Evolutionary conservation across 2,329 filamentous ascomycete species (phyloP).

Genomic region (Epichloe gansuensis): DNA sequence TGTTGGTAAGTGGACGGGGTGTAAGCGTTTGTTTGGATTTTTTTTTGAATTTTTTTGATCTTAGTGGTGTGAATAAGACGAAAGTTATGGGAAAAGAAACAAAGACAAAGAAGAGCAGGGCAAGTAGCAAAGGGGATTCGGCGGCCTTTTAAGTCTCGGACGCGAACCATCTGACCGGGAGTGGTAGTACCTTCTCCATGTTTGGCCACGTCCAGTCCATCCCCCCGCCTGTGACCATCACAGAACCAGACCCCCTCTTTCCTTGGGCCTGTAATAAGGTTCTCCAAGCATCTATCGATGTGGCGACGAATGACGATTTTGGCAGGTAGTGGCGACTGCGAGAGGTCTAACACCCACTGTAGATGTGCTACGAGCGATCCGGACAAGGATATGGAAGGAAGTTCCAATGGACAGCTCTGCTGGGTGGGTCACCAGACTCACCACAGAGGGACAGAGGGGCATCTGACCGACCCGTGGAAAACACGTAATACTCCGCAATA

Average conservation of each 20-base stretch:
- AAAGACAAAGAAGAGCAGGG: neutral
- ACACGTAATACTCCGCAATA: no score
- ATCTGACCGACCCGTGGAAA: neutral
- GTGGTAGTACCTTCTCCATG: neutral
- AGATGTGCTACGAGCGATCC: neutral
- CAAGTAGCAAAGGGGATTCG: neutral
- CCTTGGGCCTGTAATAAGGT: neutral
- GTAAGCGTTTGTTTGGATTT: neutral
- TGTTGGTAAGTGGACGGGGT: neutral
- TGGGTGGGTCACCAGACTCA: neutral
- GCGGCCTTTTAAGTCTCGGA: slow-evolving; percentile 1
- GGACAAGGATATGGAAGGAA: neutral
- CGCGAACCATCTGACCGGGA: neutral
- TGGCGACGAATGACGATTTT: slow-evolving; percentile 6
- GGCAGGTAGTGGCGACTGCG: neutral
- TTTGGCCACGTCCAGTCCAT: no score
- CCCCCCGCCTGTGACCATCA: neutral
- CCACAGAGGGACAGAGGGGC: no score
- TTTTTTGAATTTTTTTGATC: neutral
- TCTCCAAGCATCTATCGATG: slow-evolving; percentile 2
- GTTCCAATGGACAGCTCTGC: neutral
- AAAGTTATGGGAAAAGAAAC: neutral
- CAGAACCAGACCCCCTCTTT: neutral
- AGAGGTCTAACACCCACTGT: neutral
- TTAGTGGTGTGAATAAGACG: neutral